Percentiles rank a stretch among this genome's conserved stretches.
phyloP scores from a whole-genome alignment of 1,284 basidiomycete genomes.

The Apiotrichum sp. region DNA sequence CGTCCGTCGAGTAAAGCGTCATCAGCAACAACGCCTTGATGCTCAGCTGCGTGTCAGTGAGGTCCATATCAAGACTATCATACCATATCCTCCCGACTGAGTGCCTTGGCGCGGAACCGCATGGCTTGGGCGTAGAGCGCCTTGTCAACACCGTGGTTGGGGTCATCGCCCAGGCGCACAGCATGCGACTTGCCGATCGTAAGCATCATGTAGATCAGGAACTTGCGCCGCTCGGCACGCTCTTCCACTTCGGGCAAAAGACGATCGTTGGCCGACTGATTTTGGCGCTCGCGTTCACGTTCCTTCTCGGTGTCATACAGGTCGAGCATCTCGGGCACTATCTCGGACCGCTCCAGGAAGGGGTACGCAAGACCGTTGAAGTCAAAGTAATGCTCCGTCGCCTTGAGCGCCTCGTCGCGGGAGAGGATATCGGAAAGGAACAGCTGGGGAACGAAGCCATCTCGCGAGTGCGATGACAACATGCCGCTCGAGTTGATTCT shows the following conservation, averaged over 20 bases:
- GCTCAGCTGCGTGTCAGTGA: slow-evolving; percentile 12
- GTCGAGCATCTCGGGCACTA: slow-evolving; percentile 21
- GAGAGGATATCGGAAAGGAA: slow-evolving; percentile 4
- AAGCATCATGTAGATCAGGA: slow-evolving; percentile 31
- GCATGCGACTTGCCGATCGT: slow-evolving; percentile 22
- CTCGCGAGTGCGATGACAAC: slow-evolving; percentile 2
- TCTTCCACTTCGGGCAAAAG: background rate
- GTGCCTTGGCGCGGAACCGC: slow-evolving; percentile 16
- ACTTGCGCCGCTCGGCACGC: slow-evolving; percentile 21
- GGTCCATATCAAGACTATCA: slow-evolving; percentile 1
- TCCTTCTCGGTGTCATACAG: slow-evolving; percentile 14
- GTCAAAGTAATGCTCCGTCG: slow-evolving; percentile 24
- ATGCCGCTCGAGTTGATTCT: background rate
- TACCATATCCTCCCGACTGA: slow-evolving; percentile 26
- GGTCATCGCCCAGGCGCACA: slow-evolving; percentile 20
- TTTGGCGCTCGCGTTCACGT: background rate
- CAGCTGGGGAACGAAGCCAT: background rate
- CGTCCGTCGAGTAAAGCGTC: slow-evolving; percentile 23
- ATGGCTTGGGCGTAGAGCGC: slow-evolving; percentile 18
- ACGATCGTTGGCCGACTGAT: background rate
- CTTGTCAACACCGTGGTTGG: background rate
- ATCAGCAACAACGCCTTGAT: slow-evolving; percentile 28
- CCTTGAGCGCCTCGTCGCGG: slow-evolving; percentile 19
- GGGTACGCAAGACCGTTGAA: slow-evolving; percentile 28
- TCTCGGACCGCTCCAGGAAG: slow-evolving; percentile 22